Evolutionary conservation across 2,329 filamentous ascomycete genomes (phyloP).

Genomic region (Alternaria sp.): DNA sequence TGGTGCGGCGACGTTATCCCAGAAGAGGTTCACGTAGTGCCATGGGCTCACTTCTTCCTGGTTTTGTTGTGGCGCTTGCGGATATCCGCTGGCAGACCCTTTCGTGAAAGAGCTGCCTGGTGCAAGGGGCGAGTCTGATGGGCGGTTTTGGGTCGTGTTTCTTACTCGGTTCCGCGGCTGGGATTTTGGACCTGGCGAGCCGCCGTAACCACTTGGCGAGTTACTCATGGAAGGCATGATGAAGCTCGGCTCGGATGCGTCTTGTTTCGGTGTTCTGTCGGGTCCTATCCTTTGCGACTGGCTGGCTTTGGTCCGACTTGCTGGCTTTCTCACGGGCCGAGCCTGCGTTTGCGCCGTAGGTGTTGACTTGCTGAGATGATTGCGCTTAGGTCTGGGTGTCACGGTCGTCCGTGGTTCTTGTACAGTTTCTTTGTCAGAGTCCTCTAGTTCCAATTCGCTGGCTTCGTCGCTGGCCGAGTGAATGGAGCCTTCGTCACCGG

Average conservation of each 20-base stretch:
- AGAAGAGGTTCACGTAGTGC: conserved; percentile 38
- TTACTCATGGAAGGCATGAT: conserved; percentile 50
- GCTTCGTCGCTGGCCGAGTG: conserved; percentile 31
- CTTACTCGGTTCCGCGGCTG: conserved; percentile 5
- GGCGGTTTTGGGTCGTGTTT: neutral
- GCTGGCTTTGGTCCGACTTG: conserved; percentile 10
- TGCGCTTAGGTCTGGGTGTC: conserved; percentile 20
- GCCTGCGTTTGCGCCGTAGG: conserved; percentile 12
- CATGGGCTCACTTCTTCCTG: conserved; percentile 25
- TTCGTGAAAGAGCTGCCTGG: conserved; percentile 8
- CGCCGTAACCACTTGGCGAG: conserved; percentile 18
- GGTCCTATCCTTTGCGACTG: conserved; percentile 19
- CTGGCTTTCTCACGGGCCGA: conserved; percentile 19
- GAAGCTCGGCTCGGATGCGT: conserved; percentile 48
- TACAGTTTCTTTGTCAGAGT: conserved; percentile 25
- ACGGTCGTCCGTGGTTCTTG: conserved; percentile 18
- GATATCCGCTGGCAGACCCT: neutral
- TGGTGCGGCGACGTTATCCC: conserved; percentile 43
- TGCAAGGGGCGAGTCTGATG: neutral
- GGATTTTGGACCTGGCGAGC: conserved; percentile 10
- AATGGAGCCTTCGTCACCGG: conserved; percentile 34
- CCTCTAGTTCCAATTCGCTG: conserved; percentile 35
- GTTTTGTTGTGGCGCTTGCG: conserved; percentile 1
- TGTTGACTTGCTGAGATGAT: conserved; percentile 17
- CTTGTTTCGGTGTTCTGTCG: conserved; percentile 14